Evolutionary conservation across 2,329 filamentous ascomycete species (phyloP).

Genomic region (Davidsoniella eucalypti): DNA sequence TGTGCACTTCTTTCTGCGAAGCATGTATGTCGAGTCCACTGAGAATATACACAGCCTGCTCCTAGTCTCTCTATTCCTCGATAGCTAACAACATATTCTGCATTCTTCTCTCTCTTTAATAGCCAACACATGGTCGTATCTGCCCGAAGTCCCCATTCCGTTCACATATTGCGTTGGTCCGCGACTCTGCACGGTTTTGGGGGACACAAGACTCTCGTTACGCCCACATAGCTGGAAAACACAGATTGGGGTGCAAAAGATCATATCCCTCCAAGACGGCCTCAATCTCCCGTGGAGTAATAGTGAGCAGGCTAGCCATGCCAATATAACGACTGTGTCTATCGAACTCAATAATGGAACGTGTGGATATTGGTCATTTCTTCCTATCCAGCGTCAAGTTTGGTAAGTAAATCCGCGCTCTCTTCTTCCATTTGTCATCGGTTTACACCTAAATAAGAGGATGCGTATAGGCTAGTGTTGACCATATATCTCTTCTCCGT

Average conservation of each 20-base stretch:
- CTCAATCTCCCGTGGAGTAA: constrained; percentile 4
- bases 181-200: not conserved
- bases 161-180: constrained; percentile 7
- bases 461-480: not conserved
- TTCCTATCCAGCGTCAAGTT: constrained; percentile 8
- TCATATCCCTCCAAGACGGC: constrained; percentile 1
- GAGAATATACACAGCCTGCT: too few relatives aligned
- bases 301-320: not conserved
- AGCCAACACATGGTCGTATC: constrained; percentile 10
- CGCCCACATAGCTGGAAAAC: constrained; percentile 8
- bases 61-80: too few relatives aligned
- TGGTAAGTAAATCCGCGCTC: not conserved
- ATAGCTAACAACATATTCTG: not conserved
- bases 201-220: not conserved
- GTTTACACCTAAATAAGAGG: not conserved
- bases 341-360: constrained; percentile 2
- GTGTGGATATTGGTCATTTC: constrained; percentile 11
- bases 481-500: not conserved
- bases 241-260: constrained; percentile 3
- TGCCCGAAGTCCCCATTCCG: constrained; percentile 8
- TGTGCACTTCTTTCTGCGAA: constrained; percentile 9
- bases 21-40: not conserved
- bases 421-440: not conserved
- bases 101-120: not conserved
- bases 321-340: not conserved